Base-by-base conservation (phyloP, 352 stramenopile genomes). In the Blastocystis sp. region DNA sequence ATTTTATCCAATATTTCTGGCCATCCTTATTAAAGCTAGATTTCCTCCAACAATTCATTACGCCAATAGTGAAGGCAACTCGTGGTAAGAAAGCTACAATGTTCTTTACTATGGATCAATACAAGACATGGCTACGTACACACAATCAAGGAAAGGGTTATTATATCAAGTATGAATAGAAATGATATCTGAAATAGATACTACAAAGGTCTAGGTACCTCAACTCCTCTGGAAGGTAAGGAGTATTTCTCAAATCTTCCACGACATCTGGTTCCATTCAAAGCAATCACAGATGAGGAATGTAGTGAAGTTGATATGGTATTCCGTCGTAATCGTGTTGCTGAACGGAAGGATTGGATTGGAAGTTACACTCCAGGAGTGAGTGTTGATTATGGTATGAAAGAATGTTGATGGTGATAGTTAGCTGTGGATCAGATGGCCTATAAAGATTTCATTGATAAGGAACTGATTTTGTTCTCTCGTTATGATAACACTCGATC, bases 171-270 rank as follows among this genome's bases (percentile, higher is more conserved):
- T 81, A 43, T 6, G 5, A 19, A 27, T 81, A 6, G 11, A 37
- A 51, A 1, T 49, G n/a, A 21, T 19, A n/a, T 74, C 49, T 43
- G 27, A 21, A 7, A 6, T 67, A 81, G 71, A 29, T 99, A 98
- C 90, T 98, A 98, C 91, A 99, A 99, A 93, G 96, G 96, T 95
- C 92, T 99, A 29, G 96, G 96, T 92, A 99, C 96, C n/a, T 98
- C 93, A 90, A 98, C 95, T 16, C 89, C 94, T 29, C 90, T 93
- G 27, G 96, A 99, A 89, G 96, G 95, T 5, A 98, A 97, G 88
- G 94, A 97, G 78, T 99, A 99, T 89, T 99, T 98, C 78, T 93
- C 93, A 12, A 93, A 97, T 71, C 92, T 98, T 65, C 89, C 93
- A 69, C 93, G 92, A 14, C 95, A 98, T 83, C 91, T 96, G 78